Evolutionary conservation across 2,329 filamentous ascomycete species (phyloP).

Genomic region (Furcasterigmium furcatum): DNA sequence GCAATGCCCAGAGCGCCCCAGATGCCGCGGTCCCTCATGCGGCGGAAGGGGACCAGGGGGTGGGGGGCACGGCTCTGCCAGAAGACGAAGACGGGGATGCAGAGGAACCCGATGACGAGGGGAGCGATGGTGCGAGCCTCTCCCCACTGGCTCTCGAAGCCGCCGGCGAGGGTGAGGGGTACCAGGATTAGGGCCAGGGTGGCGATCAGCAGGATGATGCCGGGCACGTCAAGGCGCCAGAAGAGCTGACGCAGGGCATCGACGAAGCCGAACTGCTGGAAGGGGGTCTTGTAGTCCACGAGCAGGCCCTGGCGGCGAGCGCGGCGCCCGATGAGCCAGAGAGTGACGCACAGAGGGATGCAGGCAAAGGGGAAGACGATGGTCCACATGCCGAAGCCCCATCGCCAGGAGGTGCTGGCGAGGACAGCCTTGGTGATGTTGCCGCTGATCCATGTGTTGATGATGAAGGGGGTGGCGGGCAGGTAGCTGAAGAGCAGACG

Average conservation of each 20-base stretch:
- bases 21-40: slow-evolving; percentile 61
- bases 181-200: slow-evolving; percentile 42
- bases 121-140: slow-evolving; percentile 36
- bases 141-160: slow-evolving; percentile 32
- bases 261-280: slow-evolving; percentile 25
- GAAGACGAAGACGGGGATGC: slow-evolving; percentile 47
- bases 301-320: slow-evolving; percentile 50
- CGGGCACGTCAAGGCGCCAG: slow-evolving; percentile 42
- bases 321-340: slow-evolving; percentile 46
- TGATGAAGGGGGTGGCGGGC: slow-evolving; percentile 54
- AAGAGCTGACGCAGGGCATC: slow-evolving; percentile 35
- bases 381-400: slow-evolving; percentile 63
- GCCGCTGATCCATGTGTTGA: slow-evolving; percentile 64
- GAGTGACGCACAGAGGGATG: slow-evolving; percentile 50
- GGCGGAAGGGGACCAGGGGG: slow-evolving; percentile 56
- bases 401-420: slow-evolving; percentile 49
- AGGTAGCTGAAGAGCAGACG: slow-evolving; percentile 61
- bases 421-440: slow-evolving; percentile 51
- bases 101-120: slow-evolving; percentile 40
- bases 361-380: slow-evolving; percentile 52
- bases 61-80: slow-evolving; percentile 45
- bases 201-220: slow-evolving; percentile 42
- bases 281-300: slow-evolving; percentile 25
- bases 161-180: slow-evolving; percentile 42
- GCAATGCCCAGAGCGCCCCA: slow-evolving; percentile 62